Evolutionary conservation across 805 yeast genomes (phyloP), one percentile per base, ranked within the genome.

Genomic region (Candida vartiovaarae): DNA sequence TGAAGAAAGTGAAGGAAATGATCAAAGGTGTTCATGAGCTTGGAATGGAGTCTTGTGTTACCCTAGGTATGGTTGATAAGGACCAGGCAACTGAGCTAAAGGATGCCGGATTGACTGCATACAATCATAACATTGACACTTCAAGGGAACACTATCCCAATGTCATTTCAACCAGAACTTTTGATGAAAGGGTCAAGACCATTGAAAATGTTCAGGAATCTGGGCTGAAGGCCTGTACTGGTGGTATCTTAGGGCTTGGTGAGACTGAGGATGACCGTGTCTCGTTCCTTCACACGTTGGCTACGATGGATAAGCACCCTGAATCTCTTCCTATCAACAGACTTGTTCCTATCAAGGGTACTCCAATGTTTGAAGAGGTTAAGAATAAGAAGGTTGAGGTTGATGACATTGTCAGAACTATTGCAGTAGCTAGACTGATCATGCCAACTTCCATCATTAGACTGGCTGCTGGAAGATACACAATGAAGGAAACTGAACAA

Each of bases 281-380:
- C 38, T 77, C 84, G 3, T 82, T 84, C 47, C 56, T 83, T 37
- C 68, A 78, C 55, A 82, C 90, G 0, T 63, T 84, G 45, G 69
- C 88, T 2, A 84, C 80, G 6, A 68, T 85, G 79, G 71, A 73
- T 2, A 62, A 68, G n/a, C 91, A 84, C 52, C 93, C 93, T 1
- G 93, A 84, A 60, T 80, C 88, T 1, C 68, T 84, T 42, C 93
- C 93, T n/a, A 82, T 84, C 51, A 84, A 84, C 59, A 70, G 84
- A 53, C 66, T 84, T 38, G 87, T 84, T n/a, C 79, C 89, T 3
- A 84, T 84, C 43, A 75, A 80, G 47, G 93, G 93, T 3, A 84
- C 93, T 0, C 88, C 88, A 20, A 75, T 84, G 68, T 82, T 74
- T 28, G 75, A 75, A 38, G 84, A 78, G 47, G 60, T 77, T 8